A percentile compares a stretch with the other conserved stretches of the same genome.
Conservation (phyloP, 495 filamentous ascomycete species). For the Penicillium cataractarum region DNA sequence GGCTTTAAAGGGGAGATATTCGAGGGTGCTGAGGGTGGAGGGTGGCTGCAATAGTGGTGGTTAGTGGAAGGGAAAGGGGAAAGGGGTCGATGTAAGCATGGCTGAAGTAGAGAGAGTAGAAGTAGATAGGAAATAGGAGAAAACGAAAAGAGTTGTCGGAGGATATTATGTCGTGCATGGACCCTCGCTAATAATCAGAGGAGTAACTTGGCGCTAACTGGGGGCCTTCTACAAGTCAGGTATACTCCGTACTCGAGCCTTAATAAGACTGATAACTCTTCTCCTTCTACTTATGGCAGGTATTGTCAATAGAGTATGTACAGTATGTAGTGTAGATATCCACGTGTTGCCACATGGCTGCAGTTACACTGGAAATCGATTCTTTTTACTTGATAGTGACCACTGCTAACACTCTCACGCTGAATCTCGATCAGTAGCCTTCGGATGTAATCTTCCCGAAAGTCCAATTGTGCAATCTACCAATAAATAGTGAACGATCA, state of each 20-base stretch:
- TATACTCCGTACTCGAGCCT: too few species aligned
- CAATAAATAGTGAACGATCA: neutral
- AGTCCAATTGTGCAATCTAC: neutral
- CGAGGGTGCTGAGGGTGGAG: neutral
- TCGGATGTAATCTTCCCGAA: conserved; percentile 2
- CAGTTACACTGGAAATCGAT: too few species aligned
- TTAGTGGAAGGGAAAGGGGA: neutral
- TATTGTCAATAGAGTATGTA: too few species aligned
- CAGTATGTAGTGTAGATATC: too few species aligned
- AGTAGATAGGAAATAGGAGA: neutral
- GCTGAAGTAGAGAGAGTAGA: neutral
- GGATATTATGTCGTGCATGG: neutral
- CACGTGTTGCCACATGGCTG: conserved; percentile 1
- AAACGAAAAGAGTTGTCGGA: neutral
- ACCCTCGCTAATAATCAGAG: too few species aligned
- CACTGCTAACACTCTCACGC: neutral
- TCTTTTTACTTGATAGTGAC: neutral
- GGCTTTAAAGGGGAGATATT: neutral
- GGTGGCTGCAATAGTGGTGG: neutral
- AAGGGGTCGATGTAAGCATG: neutral
- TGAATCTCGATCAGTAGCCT: neutral
- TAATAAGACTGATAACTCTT: too few species aligned
- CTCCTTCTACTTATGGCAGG: too few species aligned
- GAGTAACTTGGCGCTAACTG: too few species aligned
- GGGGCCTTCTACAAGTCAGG: too few species aligned